Evolutionary conservation across 257 asterid genomes (phyloP).

Genomic region (Mentha longifolia): DNA sequence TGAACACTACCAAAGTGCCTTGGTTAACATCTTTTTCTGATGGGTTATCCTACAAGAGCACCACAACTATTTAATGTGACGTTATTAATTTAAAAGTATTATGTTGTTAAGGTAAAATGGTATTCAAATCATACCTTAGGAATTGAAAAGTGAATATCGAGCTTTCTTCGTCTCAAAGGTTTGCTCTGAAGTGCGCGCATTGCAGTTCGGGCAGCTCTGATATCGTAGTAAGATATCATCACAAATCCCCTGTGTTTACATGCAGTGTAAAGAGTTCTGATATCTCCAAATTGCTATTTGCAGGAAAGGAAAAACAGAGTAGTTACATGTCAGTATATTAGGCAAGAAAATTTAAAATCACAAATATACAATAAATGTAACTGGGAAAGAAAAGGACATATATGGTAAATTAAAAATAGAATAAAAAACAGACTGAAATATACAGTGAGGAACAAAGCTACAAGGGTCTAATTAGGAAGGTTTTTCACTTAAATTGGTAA

Average conservation of each 20-base stretch:
- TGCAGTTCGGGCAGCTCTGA: slow-evolving; percentile 94
- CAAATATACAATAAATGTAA: neutral
- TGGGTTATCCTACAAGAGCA: slow-evolving; percentile 73
- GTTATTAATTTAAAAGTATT: slow-evolving; percentile 13
- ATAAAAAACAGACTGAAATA: neutral
- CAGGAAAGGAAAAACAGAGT: slow-evolving; percentile 1
- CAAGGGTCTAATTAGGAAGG: neutral
- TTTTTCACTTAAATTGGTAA: neutral
- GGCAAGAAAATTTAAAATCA: neutral
- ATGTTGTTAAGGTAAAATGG: slow-evolving; percentile 4
- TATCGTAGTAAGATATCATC: slow-evolving; percentile 98
- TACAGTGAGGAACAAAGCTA: slow-evolving; percentile 14
- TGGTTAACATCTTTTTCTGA: slow-evolving; percentile 95
- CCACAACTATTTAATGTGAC: slow-evolving; percentile 11
- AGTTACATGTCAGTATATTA: slow-evolving; percentile 22
- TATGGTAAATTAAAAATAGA: neutral
- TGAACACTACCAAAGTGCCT: slow-evolving; percentile 95
- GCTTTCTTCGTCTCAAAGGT: slow-evolving; percentile 73
- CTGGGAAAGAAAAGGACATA: neutral
- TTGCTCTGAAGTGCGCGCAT: slow-evolving; percentile 81
- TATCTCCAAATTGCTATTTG: slow-evolving; percentile 88
- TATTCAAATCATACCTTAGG: slow-evolving; percentile 57
- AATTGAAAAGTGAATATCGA: slow-evolving; percentile 84
- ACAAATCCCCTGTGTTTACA: slow-evolving; percentile 99
- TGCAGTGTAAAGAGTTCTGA: slow-evolving; percentile 91